Evolutionary conservation across 2,329 filamentous ascomycete genomes (phyloP), one percentile per base, ranked within the genome.

Genomic region (Fusarium nanum): DNA sequence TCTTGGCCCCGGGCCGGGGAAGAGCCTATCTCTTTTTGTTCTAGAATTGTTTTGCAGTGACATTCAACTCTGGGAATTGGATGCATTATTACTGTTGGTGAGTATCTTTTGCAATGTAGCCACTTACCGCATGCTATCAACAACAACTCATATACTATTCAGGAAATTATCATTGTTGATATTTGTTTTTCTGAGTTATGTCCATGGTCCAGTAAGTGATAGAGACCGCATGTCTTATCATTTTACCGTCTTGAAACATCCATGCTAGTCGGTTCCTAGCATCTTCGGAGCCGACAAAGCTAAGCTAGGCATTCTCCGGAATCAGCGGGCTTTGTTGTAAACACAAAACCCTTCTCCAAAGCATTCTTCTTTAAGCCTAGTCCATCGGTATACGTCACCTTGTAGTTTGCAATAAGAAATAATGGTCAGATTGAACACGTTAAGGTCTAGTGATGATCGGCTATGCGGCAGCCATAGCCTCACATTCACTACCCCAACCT

Each of bases 21-120:
- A 64, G 37, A 28, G 65, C 65, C 59, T 68, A 67, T 67, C 64
- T 67, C 25, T 23, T 72, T 60, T 61, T 62, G 66, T 55, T 61
- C 60, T 66, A 68, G 68, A 55, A 60, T 13, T 56, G 37, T 46
- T 64, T 48, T 57, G 30, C 14, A 27, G n/a, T 56, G 45, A 48
- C 41, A 37, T 64, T 50, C 30, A 37, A 5, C 40, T 32, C 44
- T 48, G 41, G 40, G 14, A 34, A 42, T 59, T 42, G 18, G 25
- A 10, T 20, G 20, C 20, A 23, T 27, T 30, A 20, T 57, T 22
- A 7, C 44, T 44, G 45, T 13, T 45, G 14, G 5, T 44, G 9
- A 16, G 20, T 2, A 11, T 22, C 0, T 8, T 44, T 18, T 11
- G 8, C n/a, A 12, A 11, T 16, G 16, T 4, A 50, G 23, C 32